Conservation (phyloP, 176 grass and related monocot genomes). For the Lolium rigidum region DNA sequence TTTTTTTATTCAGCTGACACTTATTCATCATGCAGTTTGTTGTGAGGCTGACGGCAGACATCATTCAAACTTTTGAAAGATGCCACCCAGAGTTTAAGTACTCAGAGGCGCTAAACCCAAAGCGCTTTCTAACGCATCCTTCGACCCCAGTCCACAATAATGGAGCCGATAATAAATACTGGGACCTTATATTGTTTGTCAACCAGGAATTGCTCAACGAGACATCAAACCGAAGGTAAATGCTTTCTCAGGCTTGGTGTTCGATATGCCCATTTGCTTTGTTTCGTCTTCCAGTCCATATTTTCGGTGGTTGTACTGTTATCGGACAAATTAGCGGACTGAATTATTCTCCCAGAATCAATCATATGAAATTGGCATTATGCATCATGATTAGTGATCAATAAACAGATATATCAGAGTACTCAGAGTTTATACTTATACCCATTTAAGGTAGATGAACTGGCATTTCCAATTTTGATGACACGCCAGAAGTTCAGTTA, state of each 20-base stretch:
- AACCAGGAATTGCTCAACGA: slow-evolving; percentile 85
- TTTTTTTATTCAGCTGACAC: slow-evolving; percentile 25
- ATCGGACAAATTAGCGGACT: background rate
- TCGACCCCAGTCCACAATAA: slow-evolving; percentile 74
- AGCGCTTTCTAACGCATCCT: slow-evolving; percentile 86
- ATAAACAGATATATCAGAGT: slow-evolving; percentile 11
- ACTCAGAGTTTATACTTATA: background rate
- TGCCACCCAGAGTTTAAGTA: slow-evolving; percentile 86
- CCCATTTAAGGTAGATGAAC: slow-evolving; percentile 14
- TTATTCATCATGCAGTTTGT: slow-evolving; percentile 66
- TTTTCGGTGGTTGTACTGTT: background rate
- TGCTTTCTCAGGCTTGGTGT: slow-evolving; percentile 20
- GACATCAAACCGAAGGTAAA: slow-evolving; percentile 74
- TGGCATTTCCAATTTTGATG: background rate
- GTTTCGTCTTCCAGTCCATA: slow-evolving; percentile 12
- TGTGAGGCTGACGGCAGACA: slow-evolving; percentile 67
- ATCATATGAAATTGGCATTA: background rate
- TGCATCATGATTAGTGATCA: background rate
- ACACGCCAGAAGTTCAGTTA: slow-evolving; percentile 8
- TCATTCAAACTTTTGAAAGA: slow-evolving; percentile 70
- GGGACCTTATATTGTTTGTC: slow-evolving; percentile 89
- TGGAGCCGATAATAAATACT: slow-evolving; percentile 94
- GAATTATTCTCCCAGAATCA: slow-evolving; percentile 3
- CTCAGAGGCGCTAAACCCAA: slow-evolving; percentile 74
- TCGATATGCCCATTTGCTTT: slow-evolving; percentile 7